Percentiles rank a stretch among this genome's conserved stretches.
These are phyloP conservation scores for Pseudogymnoascus sp. DNA, from an alignment of 2,329 filamentous ascomycete species.

Conservation along the genomic window DNA sequence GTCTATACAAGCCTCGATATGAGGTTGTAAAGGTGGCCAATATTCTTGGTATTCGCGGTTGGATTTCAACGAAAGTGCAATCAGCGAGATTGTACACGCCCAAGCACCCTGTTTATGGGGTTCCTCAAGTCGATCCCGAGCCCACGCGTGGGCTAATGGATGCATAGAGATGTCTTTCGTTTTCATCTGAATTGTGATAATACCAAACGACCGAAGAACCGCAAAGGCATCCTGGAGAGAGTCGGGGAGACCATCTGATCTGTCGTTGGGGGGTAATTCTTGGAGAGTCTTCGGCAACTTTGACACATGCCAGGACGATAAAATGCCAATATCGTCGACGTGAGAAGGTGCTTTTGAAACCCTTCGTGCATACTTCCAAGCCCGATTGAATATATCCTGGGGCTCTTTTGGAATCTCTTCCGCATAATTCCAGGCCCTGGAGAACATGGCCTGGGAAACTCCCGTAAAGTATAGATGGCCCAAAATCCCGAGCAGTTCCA, in stretches of 20 bases:
- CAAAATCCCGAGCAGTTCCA: slow-evolving; percentile 14
- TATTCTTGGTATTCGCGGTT: not conserved
- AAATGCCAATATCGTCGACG: not conserved
- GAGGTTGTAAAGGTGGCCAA: not conserved
- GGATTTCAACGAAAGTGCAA: not conserved
- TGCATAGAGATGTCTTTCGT: slow-evolving; percentile 18
- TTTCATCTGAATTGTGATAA: slow-evolving; percentile 12
- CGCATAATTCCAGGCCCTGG: not conserved
- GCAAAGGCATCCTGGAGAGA: slow-evolving; percentile 7
- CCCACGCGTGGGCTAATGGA: slow-evolving; percentile 20
- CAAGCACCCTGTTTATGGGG: not conserved
- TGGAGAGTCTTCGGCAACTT: not conserved
- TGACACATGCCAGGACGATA: slow-evolving; percentile 9
- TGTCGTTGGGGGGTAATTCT: not conserved
- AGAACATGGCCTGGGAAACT: slow-evolving; percentile 12
- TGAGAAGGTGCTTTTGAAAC: not conserved
- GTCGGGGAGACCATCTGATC: not conserved
- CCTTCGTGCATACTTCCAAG: not conserved
- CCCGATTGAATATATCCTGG: slow-evolving; percentile 9
- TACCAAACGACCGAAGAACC: slow-evolving; percentile 13
- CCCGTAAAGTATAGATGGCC: slow-evolving; percentile 10
- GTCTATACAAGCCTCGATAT: not conserved
- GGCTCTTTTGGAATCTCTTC: not conserved
- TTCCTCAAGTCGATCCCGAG: slow-evolving; percentile 15
- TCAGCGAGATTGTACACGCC: not conserved